Base-by-base conservation (phyloP, 768 basidiomycete genomes). In the Russula sp. region DNA sequence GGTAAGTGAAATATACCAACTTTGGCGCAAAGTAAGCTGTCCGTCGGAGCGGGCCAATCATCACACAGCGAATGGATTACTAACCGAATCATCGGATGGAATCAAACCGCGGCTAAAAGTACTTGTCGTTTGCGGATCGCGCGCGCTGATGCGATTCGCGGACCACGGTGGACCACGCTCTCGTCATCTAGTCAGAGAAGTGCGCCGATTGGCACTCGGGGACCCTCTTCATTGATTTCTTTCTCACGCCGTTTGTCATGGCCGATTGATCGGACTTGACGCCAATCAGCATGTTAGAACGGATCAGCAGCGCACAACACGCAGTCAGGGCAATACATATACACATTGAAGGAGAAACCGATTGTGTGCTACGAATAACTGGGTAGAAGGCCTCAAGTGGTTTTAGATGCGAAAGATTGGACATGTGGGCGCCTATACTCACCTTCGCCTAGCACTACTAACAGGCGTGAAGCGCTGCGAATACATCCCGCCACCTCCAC, bases 331-430 rank as follows among this genome's bases (percentile, higher is more conserved):
- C 5, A 5, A 34, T 51, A 61, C 32, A 56, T 51, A 57, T 65
- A 65, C 64, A 65, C 24, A 38, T 28, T 30, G 20, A n/a, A 42
- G 22, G n/a, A 26, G 22, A 20, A 44, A 18, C 14, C 49, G 11
- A n/a, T 44, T n/a, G 10, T 49, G n/a, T 38, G 44, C 49, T 65
- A 65, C 50, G 59, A 65, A 57, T 65, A 65, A 49, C 54, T 54
- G 54, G 64, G 64, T 44, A 65, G 34, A 57, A 65, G 20, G 13
- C 64, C 64, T 65, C 28, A 20, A 44, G 54, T 22, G 22, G 8
- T 22, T 40, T 57, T 18, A 7, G 20, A 30, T 50, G 40, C 46
- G 60, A 30, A 13, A n/a, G 10, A 24, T 28, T 4, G 13, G n/a
- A 20, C 32, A 51, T 18, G 26, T 18, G 10, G 16, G 26, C n/a